Evolutionary conservation across 768 basidiomycete genomes (phyloP).

Genomic region (Atractiella rhizophila): DNA sequence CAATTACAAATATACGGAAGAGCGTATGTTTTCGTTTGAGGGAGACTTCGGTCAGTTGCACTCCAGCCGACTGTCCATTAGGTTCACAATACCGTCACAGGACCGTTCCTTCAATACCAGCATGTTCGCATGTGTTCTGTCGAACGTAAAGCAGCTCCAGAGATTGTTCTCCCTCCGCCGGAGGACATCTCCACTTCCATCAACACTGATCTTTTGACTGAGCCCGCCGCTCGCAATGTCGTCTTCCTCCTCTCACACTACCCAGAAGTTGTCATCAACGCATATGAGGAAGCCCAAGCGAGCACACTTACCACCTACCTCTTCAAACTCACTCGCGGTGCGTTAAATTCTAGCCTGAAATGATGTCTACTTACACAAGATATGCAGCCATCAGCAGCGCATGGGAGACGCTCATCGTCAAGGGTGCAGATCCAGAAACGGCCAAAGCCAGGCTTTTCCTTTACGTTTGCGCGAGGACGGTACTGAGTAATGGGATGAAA

Average conservation of each 20-base stretch:
- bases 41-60: slow-evolving; percentile 47
- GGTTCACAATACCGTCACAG: neutral
- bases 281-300: slow-evolving; percentile 63
- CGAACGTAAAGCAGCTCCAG: slow-evolving; percentile 66
- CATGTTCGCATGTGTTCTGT: slow-evolving; percentile 81
- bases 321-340: slow-evolving; percentile 48
- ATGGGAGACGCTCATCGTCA: slow-evolving; percentile 73
- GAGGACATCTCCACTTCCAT: slow-evolving; percentile 30
- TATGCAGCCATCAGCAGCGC: slow-evolving; percentile 48
- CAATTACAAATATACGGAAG: slow-evolving; percentile 87
- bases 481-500: slow-evolving; percentile 63
- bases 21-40: slow-evolving; percentile 81
- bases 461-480: slow-evolving; percentile 67
- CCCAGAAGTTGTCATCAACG: slow-evolving; percentile 69
- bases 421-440: slow-evolving; percentile 48
- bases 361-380: slow-evolving; percentile 1
- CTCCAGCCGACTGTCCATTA: neutral
- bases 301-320: slow-evolving; percentile 73
- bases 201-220: slow-evolving; percentile 37
- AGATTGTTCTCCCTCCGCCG: slow-evolving; percentile 41
- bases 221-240: slow-evolving; percentile 61
- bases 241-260: slow-evolving; percentile 64
- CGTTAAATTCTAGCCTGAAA: neutral
- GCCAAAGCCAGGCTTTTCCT: slow-evolving; percentile 67
- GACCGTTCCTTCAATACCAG: slow-evolving; percentile 70